phyloP scores from a whole-genome alignment of 1,284 basidiomycete species.

The Flammula alnicola region DNA sequence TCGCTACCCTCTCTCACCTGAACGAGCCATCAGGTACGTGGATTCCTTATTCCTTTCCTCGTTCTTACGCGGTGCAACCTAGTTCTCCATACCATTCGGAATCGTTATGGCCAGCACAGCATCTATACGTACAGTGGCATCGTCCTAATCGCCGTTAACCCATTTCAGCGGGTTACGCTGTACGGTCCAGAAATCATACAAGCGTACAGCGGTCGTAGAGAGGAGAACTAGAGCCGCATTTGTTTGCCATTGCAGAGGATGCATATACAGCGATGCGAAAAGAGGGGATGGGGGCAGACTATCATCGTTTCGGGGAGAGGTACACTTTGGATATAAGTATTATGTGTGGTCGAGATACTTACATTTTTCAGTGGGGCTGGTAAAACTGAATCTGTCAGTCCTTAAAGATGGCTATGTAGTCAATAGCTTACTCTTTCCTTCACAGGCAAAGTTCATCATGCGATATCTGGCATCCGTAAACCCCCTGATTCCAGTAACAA shows the following conservation, averaged over 20 bases:
- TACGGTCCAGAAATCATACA: conserved; percentile 98
- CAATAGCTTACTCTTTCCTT: conserved; percentile 10
- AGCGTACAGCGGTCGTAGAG: conserved; percentile 91
- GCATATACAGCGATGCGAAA: conserved; percentile 98
- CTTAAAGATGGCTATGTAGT: neutral
- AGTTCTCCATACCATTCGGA: conserved; percentile 97
- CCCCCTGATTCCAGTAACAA: conserved; percentile 73
- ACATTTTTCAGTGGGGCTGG: conserved; percentile 83
- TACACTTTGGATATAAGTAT: conserved; percentile 40
- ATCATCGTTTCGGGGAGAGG: conserved; percentile 99
- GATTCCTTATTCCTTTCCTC: no score
- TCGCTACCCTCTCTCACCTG: conserved; percentile 96
- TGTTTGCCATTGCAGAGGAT: conserved; percentile 99
- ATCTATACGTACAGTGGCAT: conserved; percentile 99
- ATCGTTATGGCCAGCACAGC: conserved; percentile 95
- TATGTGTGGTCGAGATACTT: conserved; percentile 25
- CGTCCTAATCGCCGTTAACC: conserved; percentile 97
- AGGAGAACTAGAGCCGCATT: conserved; percentile 96
- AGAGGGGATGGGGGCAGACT: conserved; percentile 94
- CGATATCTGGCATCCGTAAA: conserved; percentile 98
- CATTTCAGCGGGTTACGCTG: conserved; percentile 91
- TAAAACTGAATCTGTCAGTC: conserved; percentile 93
- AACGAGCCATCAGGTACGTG: conserved; percentile 92
- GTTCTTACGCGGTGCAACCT: no score
- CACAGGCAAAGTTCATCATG: conserved; percentile 97